Evolutionary conservation across 176 grass and related monocot species (phyloP), one percentile per base, ranked within the genome.

Genomic region (Ananas comosus): DNA sequence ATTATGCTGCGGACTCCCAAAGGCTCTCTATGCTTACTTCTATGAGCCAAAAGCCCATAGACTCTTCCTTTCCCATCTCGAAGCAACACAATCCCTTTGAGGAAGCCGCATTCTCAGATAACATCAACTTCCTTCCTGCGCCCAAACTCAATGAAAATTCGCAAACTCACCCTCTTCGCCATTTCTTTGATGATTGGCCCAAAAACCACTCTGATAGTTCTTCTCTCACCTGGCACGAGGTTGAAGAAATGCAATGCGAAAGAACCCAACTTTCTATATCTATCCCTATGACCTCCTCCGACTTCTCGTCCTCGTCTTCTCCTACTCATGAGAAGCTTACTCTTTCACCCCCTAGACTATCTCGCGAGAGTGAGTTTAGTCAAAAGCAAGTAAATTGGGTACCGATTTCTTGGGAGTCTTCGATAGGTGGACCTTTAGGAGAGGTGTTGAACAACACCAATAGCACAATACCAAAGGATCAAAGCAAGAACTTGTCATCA

Each of bases 241-340:
- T 88, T 0, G 88, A 96, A 80, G 86, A 92, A 50, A 85, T 84
- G 83, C 87, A 88, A 12, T 71, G 72, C 23, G 87, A 88, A 64
- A 80, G 86, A 66, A 91, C 87, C 68, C 95, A 99, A 72, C 78
- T 94, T 67, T 91, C 90, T 2, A 70, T 91, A 48, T 94, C 90
- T 2, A 84, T 88, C 63, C 87, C 95, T 17, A 50, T 77, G 42
- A 66, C 75, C 61, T 77, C 75, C 29, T 69, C 75, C n/a, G 66
- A 77, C 8, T 69, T 77, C 42, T 69, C 65, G 12, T 77, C 66
- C 11, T 69, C 75, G 19, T 69, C 65, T 8, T 77, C 75, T 17
- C 75, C 75, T 49, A 69, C 68, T 65, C 65, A 63, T 50, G 66
- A 77, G 10, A 69, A 69, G 54, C 53, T 63, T 58, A 61, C 65